Evolutionary conservation across 192 early-diverging fungal species (phyloP), one percentile per base, ranked within the genome.

Genomic region (Spinellus fusiger): DNA sequence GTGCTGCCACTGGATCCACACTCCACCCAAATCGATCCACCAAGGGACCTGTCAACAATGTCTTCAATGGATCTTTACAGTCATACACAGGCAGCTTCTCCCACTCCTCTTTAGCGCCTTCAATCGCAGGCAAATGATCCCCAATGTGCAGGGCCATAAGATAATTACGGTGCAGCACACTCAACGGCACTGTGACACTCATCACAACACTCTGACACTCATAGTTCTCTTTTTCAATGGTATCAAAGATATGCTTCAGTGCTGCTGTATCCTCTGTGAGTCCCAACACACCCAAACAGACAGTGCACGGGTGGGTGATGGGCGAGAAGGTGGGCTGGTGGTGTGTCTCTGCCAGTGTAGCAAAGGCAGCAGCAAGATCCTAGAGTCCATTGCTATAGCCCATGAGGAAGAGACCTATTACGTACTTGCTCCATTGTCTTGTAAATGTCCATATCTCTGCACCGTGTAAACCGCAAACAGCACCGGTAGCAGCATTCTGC

Each of bases 21-120:
- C 47, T 54, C 37, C 80, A 49, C 1, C 73, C 69, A 10, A 69
- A 73, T 15, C 32, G 52, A 22, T 40, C 22, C 26, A 60, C 68
- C 8, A 84, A 61, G 0, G 61, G 55, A 55, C 77, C 62, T 1
- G 68, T 59, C 29, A 85, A 54, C 16, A 87, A 22, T 15, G 64
- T 44, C 53, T 73, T 77, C 6, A 87, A 77, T 35, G 80, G 61
- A 49, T 90, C 84, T 47, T 88, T 90, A 47, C 82, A 77, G 31
- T 87, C 83, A 5, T 74, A 49, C 3, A 66, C 56, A 4, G 44
- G 47, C 3, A 47, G 47, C 1, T 61, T 65, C 2, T 54, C 35
- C 49, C 37, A 33, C 16, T 1, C 35, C 34, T 40, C 25, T n/a
- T n/a, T n/a, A n/a, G n/a, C n/a, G n/a, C n/a, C n/a, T n/a, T n/a